These are phyloP conservation scores for Globisporangium irregulare DNA, from an alignment of 352 stramenopile species.

Conservation along the genomic window DNA sequence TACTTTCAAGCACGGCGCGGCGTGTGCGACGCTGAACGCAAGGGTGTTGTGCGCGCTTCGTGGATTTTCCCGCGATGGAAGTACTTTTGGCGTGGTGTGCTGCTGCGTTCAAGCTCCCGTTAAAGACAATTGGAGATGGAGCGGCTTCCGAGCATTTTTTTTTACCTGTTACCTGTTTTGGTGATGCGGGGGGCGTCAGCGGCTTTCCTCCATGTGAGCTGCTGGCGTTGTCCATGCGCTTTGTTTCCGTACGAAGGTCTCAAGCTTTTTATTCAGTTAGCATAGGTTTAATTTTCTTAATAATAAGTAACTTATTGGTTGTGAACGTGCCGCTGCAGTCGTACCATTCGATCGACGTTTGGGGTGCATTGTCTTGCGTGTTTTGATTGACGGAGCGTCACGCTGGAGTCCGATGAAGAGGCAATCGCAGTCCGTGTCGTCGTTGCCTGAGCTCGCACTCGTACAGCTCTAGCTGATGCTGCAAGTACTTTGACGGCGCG, in stretches of 20 bases:
- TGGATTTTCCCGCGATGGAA: not conserved
- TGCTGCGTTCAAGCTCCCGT: not conserved
- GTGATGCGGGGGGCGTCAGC: not conserved
- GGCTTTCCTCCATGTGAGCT: too few species aligned
- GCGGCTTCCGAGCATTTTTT: not conserved
- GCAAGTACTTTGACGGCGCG: constrained; percentile 13
- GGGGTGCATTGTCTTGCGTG: too few species aligned
- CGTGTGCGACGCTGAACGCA: constrained; percentile 4
- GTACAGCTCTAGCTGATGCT: constrained; percentile 18
- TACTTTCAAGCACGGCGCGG: constrained; percentile 8
- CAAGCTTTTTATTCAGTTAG: constrained; percentile 2
- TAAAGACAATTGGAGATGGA: constrained; percentile 5
- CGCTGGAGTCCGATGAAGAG: not conserved
- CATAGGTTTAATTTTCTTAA: constrained; percentile 11
- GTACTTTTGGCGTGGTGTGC: constrained; percentile 5
- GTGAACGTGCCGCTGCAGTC: not conserved
- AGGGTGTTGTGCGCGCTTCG: not conserved
- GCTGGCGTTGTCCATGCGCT: not conserved
- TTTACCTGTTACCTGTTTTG: constrained; percentile 3
- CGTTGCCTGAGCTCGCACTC: not conserved
- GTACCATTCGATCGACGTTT: too few species aligned
- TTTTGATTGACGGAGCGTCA: not conserved
- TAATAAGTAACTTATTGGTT: constrained; percentile 16
- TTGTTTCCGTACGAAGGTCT: too few species aligned
- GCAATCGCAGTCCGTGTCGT: constrained; percentile 5